Base-by-base conservation (phyloP, 345 rosid genomes). In the Trapa incisa region DNA sequence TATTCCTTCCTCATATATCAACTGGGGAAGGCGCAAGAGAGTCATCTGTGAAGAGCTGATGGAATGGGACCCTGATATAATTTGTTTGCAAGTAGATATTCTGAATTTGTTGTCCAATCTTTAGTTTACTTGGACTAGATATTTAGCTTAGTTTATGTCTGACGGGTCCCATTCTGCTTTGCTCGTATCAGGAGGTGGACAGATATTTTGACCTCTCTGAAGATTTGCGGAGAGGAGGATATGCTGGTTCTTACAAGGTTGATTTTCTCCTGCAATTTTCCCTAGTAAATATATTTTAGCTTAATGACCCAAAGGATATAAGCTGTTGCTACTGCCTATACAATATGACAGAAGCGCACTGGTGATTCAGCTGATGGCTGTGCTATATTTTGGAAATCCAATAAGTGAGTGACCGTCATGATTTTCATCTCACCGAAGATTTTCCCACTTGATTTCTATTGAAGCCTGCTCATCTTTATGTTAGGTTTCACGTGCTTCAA, bases 301-400 rank as follows among this genome's bases (percentile, higher is more conserved):
- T 54, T 68, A 42, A 56, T 45, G 14, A 36, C 47, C 36, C 11
- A 47, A 35, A 61, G 36, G 6, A 17, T 67, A 22, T 37, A 22
- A 37, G 35, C 17, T 50, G 32, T 10, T 41, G 66, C 32, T 3
- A 36, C 12, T 48, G 41, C 53, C 53, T 56, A 14, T 71, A 73
- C 61, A 65, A 64, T 65, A 69, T 81, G 84, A 75, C 89, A 91
- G 92, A 80, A 88, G 64, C 88, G 97, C 66, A 88, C 92, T 42
- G 97, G 92, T 73, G 86, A 77, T 78, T 63, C 72, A 76, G 83
- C 74, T 67, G 97, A 91, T 73, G 96, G 96, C 12, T 91, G 97
- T 75, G 97, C 96, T 64, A 74, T 75, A 43, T 88, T 91, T 68
- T 91, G 96, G 97, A 88, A 79, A 80, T 78, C 84, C 17, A 79